Evolutionary conservation across 495 filamentous ascomycete species (phyloP).

Genomic region (Aspergillus cavernicola): DNA sequence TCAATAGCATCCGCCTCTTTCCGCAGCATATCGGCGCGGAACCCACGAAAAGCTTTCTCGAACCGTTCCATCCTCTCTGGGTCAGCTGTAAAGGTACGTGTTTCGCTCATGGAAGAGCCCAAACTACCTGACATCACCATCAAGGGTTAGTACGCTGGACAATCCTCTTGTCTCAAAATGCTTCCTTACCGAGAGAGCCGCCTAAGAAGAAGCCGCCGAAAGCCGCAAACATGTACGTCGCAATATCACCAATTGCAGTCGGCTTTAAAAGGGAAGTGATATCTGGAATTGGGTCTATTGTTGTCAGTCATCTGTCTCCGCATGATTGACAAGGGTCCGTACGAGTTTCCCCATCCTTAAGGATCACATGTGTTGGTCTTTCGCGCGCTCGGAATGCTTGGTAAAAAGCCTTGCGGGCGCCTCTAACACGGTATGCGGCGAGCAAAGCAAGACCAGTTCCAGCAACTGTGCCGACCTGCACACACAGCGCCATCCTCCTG

Average conservation of each 20-base stretch:
- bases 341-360: conserved; percentile 58
- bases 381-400: conserved; percentile 54
- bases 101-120: no score
- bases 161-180: no score
- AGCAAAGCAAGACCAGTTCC: conserved; percentile 58
- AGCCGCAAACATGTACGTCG: conserved; percentile 60
- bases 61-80: conserved; percentile 53
- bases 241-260: conserved; percentile 54
- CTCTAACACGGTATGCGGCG: conserved; percentile 54
- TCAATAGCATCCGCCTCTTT: conserved; percentile 55
- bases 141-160: conserved; percentile 11
- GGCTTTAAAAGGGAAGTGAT: conserved; percentile 55
- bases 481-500: conserved; percentile 46
- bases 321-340: no score
- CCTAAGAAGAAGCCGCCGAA: conserved; percentile 60
- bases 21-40: conserved; percentile 58
- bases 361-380: conserved; percentile 58
- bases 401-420: conserved; percentile 52
- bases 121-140: no score
- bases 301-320: no score
- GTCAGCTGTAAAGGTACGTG: conserved; percentile 52
- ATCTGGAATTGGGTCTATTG: conserved; percentile 57
- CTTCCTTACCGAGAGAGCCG: conserved; percentile 50
- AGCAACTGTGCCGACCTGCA: conserved; percentile 54
- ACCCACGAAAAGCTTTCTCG: conserved; percentile 60